Evolutionary conservation across 23 red algal genomes (phyloP), one percentile per base, ranked within the genome.

Genomic region (Gracilariopsis chorda): DNA sequence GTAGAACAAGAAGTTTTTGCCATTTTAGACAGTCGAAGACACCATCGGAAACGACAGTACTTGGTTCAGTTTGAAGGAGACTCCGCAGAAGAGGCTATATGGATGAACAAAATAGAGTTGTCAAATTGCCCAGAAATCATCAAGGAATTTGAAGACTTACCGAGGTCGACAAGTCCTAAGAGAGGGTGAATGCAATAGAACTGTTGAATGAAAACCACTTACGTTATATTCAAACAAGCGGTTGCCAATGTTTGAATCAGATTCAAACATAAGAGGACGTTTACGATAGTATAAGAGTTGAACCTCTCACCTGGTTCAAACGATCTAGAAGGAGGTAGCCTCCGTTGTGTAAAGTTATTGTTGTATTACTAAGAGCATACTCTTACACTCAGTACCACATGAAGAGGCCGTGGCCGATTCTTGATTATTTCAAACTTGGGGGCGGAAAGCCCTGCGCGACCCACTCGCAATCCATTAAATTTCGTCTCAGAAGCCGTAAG

Each of bases 71-170:
- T 85, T 37, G 40, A 35, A 13, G 57, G 80, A 19, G 41, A 65
- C 37, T 24, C 58, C 27, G 41, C 37, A 45, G 16, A 46, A 20
- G 51, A 83, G 43, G 78, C 78, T 6, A 42, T 83, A 7, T 83
- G 78, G 78, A 83, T 83, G 78, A 51, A 70, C 47, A 85, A 85
- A 48, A 23, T 29, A 13, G 80, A 85, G 11, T 76, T 46, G 35
- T 4, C 6, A 29, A 11, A 76, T 46, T 51, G 70, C 21, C 14
- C 17, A 45, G 70, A 76, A 47, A 17, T 76, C 12, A 51, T 76
- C 20, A 76, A 51, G 19, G 5, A 46, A 47, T 76, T 76, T 51
- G 46, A 76, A 23, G 45, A 76, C 40, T 46, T 19, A 36, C 19
- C 30, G 70, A 30, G 70, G 20, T 64, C 59, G 23, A 34, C 59